A percentile compares a stretch with the other conserved stretches of the same genome.
phyloP scores from a whole-genome alignment of 495 filamentous ascomycete genomes.

The Penicillium paxilli region DNA sequence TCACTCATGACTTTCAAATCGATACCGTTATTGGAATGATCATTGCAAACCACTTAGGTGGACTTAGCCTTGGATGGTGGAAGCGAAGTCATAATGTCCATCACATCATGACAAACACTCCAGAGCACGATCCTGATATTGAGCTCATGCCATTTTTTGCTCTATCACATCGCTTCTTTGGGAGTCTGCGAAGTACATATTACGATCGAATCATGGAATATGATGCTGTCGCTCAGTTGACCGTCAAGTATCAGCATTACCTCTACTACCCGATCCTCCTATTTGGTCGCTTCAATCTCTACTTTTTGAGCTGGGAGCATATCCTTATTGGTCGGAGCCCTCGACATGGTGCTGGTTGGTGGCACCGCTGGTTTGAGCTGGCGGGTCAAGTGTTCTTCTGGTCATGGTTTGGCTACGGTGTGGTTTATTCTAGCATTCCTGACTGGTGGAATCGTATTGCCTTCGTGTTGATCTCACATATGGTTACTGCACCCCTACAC shows the following conservation, averaged over 20 bases:
- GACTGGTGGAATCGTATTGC: slow-evolving; percentile 61
- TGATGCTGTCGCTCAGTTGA: slow-evolving; percentile 66
- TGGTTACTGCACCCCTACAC: slow-evolving; percentile 78
- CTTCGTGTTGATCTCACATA: slow-evolving; percentile 79
- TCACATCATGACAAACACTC: slow-evolving; percentile 88
- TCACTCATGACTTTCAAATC: slow-evolving; percentile 79
- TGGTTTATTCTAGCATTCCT: slow-evolving; percentile 71
- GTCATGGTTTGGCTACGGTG: slow-evolving; percentile 81
- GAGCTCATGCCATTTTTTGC: slow-evolving; percentile 90
- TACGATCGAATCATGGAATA: slow-evolving; percentile 79
- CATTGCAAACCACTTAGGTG: slow-evolving; percentile 80
- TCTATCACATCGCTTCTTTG: slow-evolving; percentile 75
- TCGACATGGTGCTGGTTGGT: slow-evolving; percentile 72
- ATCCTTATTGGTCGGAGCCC: slow-evolving; percentile 70
- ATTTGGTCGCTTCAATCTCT: slow-evolving; percentile 86
- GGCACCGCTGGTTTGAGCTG: slow-evolving; percentile 81
- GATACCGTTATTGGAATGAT: slow-evolving; percentile 81
- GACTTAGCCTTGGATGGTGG: slow-evolving; percentile 91
- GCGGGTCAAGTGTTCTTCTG: slow-evolving; percentile 79
- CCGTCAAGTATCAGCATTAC: slow-evolving; percentile 70
- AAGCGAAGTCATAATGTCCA: slow-evolving; percentile 92
- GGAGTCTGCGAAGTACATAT: slow-evolving; percentile 71
- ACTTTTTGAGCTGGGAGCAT: slow-evolving; percentile 73
- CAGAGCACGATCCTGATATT: slow-evolving; percentile 92
- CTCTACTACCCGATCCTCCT: slow-evolving; percentile 75